phyloP scores from a whole-genome alignment of 1,139 yeast species.

The Protomyces arabidopsidicola region DNA sequence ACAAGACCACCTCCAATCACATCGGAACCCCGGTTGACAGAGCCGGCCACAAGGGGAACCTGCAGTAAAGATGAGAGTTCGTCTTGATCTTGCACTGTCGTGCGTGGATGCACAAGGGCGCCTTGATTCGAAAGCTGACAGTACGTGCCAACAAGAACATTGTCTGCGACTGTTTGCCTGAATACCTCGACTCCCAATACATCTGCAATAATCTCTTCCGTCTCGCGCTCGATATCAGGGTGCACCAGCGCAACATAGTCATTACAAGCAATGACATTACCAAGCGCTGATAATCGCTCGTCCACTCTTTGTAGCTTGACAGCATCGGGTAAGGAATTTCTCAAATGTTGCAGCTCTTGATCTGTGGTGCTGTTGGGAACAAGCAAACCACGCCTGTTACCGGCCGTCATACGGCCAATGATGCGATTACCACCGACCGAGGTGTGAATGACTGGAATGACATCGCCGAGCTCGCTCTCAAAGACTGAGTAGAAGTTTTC shows the following conservation, averaged over 20 bases:
- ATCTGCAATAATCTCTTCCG: constrained; percentile 97
- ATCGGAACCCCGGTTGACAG: constrained; percentile 86
- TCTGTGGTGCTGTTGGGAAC: constrained; percentile 99
- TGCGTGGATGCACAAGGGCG: constrained; percentile 96
- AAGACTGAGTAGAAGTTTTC: constrained; percentile 97
- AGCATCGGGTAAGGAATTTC: constrained; percentile 94
- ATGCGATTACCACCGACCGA: constrained; percentile 98
- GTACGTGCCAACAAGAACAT: constrained; percentile 94
- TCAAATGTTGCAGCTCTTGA: constrained; percentile 93
- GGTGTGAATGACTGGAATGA: constrained; percentile 91
- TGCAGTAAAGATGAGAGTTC: constrained; percentile 91
- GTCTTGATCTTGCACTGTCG: constrained; percentile 95
- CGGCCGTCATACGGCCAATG: constrained; percentile 97
- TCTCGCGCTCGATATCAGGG: constrained; percentile 98
- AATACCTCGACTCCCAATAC: constrained; percentile 99
- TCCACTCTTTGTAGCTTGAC: constrained; percentile 97
- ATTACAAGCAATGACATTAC: constrained; percentile 97
- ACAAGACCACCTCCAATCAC: constrained; percentile 99
- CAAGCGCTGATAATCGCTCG: constrained; percentile 92
- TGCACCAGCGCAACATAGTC: constrained; percentile 98
- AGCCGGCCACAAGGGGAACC: constrained; percentile 97
- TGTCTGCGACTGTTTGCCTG: constrained; percentile 98
- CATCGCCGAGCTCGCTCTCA: constrained; percentile 96
- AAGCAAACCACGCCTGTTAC: constrained; percentile 92
- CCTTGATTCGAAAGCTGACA: constrained; percentile 95